phyloP scores from a whole-genome alignment of 495 filamentous ascomycete species.

The Lasiosphaeriaceae sp. region DNA sequence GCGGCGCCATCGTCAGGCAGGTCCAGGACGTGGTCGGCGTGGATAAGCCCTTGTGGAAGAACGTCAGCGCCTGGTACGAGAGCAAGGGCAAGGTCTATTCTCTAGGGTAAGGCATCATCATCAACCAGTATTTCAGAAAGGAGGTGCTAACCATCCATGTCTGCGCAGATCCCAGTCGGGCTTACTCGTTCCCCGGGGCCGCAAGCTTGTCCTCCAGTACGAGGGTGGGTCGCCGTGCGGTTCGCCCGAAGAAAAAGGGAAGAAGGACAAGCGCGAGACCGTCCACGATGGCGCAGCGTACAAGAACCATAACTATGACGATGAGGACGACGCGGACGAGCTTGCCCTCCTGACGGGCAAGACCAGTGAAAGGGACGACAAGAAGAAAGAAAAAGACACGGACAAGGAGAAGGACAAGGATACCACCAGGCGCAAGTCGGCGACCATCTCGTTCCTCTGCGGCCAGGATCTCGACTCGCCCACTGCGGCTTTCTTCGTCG shows the following conservation, averaged over 20 bases:
- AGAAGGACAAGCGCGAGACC: conserved; percentile 14
- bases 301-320: conserved; percentile 35
- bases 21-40: conserved; percentile 69
- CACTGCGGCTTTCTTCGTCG: conserved; percentile 74
- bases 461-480: conserved; percentile 64
- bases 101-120: conserved; percentile 62
- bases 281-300: conserved; percentile 35
- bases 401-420: conserved; percentile 34
- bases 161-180: conserved; percentile 59
- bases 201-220: conserved; percentile 90
- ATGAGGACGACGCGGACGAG: conserved; percentile 11
- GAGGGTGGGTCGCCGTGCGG: conserved; percentile 82
- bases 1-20: conserved; percentile 75
- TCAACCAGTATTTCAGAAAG: background rate
- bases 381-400: conserved; percentile 34
- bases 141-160: conserved; percentile 7
- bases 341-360: conserved; percentile 12
- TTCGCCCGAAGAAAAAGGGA: conserved; percentile 24
- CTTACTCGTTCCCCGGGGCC: conserved; percentile 72
- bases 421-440: conserved; percentile 67
- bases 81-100: conserved; percentile 70
- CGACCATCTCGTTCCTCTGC: conserved; percentile 90
- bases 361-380: conserved; percentile 31
- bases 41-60: conserved; percentile 60
- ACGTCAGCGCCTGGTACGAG: conserved; percentile 89